phyloP scores from a whole-genome alignment of 805 yeast species.

The Lachancea meyersii region DNA sequence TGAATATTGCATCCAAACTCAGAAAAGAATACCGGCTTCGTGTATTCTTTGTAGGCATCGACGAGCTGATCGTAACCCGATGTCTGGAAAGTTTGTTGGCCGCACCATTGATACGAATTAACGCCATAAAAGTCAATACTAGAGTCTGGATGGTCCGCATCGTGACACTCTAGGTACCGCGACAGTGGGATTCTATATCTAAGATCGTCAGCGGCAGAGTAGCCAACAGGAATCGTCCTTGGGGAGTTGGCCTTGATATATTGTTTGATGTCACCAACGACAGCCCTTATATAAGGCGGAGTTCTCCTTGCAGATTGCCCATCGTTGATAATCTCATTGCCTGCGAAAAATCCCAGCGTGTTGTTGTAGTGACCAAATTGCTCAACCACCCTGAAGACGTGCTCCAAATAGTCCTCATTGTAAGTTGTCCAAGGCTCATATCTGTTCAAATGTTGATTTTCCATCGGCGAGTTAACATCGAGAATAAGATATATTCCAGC shows the following conservation, averaged over 20 bases:
- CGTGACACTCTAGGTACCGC: constrained; percentile 71
- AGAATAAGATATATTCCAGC: constrained; percentile 89
- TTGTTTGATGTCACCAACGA: constrained; percentile 72
- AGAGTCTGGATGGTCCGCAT: constrained; percentile 42
- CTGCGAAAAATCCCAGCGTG: constrained; percentile 86
- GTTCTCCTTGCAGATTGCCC: constrained; percentile 58
- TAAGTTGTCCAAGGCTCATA: constrained; percentile 93
- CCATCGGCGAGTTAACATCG: constrained; percentile 85
- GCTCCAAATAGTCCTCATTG: constrained; percentile 60
- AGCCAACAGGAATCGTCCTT: constrained; percentile 81
- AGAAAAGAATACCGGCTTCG: constrained; percentile 79
- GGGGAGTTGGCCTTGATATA: constrained; percentile 55
- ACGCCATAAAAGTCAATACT: constrained; percentile 83
- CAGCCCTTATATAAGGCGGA: constrained; percentile 71
- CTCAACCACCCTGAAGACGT: constrained; percentile 70
- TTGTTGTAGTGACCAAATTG: constrained; percentile 81
- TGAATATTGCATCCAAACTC: constrained; percentile 90
- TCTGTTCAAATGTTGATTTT: constrained; percentile 73
- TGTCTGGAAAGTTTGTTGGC: constrained; percentile 71
- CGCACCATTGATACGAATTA: constrained; percentile 97
- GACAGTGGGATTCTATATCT: constrained; percentile 70
- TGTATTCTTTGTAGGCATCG: constrained; percentile 57
- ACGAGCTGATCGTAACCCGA: constrained; percentile 74
- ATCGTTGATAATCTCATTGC: constrained; percentile 86
- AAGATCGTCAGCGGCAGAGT: constrained; percentile 94